Evolutionary conservation across 2,329 filamentous ascomycete genomes (phyloP), one percentile per base, ranked within the genome.

Genomic region (Huntiella decipiens): DNA sequence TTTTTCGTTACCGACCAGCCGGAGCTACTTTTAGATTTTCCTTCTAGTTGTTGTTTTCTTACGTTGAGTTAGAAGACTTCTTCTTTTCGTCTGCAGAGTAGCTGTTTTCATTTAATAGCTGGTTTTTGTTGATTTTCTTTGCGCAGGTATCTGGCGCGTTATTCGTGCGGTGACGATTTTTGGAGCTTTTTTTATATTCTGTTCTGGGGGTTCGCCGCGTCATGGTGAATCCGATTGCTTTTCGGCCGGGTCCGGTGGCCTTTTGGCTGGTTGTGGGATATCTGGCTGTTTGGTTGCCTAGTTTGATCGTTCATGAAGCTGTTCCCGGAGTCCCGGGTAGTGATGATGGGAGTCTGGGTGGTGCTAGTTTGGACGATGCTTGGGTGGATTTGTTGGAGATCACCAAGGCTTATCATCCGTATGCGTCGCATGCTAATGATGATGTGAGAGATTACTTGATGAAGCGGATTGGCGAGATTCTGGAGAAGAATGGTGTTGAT

Each of bases 371-470:
- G 45, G 80, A 79, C 2, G 77, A 92, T 61, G 85, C 88, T 34
- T 96, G 87, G 87, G 62, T 68, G 10, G 87, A 96, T 57, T 67
- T 98, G 31, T 75, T 85, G 50, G 65, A 69, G 46, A 69, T 98
- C 42, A 88, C 81, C 32, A 68, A 68, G 52, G 68, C 70, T 1
- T 91, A 82, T 57, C 91, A 94, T 58, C 88, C 91, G 0, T 94
- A 84, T 65, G 95, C 94, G 62, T 87, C 81, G 53, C 78, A 70
- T 49, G 69, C 74, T 50, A 96, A 95, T 58, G 87, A 94, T 54
- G 66, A 75, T 17, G 77, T 95, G 32, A 77, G 83, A 51, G 65
- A 73, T 32, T 95, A 80, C 68, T 65, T 96, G 32, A 65, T 95
- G 50, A 55, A 64, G 13, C 74, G 86, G 49, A 73, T 93, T 49